Percentiles rank a stretch among this genome's conserved stretches.
Conservation (phyloP, 371 early-diverging fungal genomes). For the Mucor ambiguus region DNA sequence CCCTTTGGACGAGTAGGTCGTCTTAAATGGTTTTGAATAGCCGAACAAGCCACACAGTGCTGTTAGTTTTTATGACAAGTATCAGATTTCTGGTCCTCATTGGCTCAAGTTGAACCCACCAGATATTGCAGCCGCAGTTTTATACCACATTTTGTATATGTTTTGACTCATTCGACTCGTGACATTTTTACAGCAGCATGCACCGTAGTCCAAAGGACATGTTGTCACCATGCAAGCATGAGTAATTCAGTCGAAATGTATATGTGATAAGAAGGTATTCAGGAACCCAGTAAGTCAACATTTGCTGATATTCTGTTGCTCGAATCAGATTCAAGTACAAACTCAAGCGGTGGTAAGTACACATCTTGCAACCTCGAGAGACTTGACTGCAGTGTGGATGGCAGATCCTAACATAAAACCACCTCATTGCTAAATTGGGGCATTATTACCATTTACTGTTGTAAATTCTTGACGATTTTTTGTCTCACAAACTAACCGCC, state of each 20-base stretch:
- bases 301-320: no score
- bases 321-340: no score
- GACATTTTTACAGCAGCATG: background rate
- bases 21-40: background rate
- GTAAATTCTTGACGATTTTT: no score
- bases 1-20: background rate
- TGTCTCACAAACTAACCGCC: no score
- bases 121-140: background rate
- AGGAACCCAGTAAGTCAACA: background rate
- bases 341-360: no score
- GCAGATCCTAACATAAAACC: no score
- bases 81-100: background rate
- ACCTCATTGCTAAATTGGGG: no score
- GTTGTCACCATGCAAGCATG: background rate
- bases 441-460: no score
- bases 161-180: background rate
- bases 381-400: no score
- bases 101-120: background rate
- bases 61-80: background rate
- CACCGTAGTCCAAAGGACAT: background rate
- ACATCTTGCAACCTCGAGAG: no score
- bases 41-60: conserved; percentile 1
- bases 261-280: background rate
- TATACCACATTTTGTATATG: background rate
- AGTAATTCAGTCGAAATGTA: background rate